A percentile compares a stretch with the other conserved stretches of the same genome.
These are phyloP conservation scores for Phytophthora europaea DNA, from an alignment of 352 stramenopile genomes.

Conservation along the genomic window DNA sequence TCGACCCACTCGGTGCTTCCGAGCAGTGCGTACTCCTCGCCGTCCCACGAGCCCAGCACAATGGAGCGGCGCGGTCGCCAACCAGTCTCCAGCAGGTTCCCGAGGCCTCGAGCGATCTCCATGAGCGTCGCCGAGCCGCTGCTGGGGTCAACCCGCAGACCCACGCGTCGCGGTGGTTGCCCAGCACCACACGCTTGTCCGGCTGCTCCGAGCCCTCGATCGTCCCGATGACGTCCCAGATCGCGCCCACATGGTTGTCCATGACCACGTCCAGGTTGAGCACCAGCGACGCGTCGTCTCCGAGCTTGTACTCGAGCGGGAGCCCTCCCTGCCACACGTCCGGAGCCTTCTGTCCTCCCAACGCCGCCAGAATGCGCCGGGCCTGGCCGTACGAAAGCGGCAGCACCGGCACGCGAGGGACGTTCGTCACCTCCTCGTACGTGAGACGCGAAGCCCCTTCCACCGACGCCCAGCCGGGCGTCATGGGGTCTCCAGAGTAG, in stretches of 20 bases:
- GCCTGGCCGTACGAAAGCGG: constrained; percentile 85
- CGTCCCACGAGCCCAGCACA: constrained; percentile 76
- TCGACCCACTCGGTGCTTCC: constrained; percentile 82
- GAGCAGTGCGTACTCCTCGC: constrained; percentile 79
- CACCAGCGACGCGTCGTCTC: constrained; percentile 57
- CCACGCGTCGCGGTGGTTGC: constrained; percentile 87
- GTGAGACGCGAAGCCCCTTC: constrained; percentile 41
- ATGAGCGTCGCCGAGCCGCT: constrained; percentile 64
- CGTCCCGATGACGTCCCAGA: constrained; percentile 58
- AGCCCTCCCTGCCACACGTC: constrained; percentile 65
- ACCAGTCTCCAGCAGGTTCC: constrained; percentile 48
- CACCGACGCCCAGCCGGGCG: constrained; percentile 46
- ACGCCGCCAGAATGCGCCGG: constrained; percentile 58
- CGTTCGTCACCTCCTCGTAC: constrained; percentile 50
- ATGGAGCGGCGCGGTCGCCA: constrained; percentile 74
- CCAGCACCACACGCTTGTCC: constrained; percentile 62
- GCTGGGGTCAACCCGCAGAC: constrained; percentile 78
- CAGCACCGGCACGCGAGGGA: constrained; percentile 32
- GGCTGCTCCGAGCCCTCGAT: constrained; percentile 62
- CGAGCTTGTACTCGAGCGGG: constrained; percentile 74
- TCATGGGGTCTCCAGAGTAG: constrained; percentile 70
- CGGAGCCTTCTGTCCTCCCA: constrained; percentile 66
- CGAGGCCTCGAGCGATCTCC: constrained; percentile 69
- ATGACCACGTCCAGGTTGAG: constrained; percentile 71
- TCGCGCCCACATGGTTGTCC: constrained; percentile 75